Evolutionary conservation across 208 protist species (phyloP).

Genomic region (Acanthamoeba castellanii): DNA sequence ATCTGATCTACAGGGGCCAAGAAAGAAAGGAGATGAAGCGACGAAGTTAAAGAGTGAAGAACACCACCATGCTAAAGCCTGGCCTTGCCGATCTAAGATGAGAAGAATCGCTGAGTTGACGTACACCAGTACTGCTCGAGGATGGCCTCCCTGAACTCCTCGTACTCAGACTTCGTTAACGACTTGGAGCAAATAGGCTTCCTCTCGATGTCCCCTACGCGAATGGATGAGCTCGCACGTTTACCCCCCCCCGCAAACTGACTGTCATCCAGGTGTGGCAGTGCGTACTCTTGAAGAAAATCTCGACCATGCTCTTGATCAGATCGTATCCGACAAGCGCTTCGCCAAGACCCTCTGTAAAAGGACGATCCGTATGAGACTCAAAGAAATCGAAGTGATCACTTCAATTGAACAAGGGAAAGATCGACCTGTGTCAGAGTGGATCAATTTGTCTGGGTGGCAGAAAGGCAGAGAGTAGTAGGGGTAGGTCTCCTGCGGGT

Average conservation of each 20-base stretch:
- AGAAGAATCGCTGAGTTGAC: conserved; percentile 44
- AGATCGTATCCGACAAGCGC: conserved; percentile 79
- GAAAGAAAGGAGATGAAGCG: neutral
- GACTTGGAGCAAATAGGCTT: conserved; percentile 57
- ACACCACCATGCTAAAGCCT: neutral
- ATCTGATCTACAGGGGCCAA: conserved; percentile 76
- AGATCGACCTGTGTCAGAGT: conserved; percentile 81
- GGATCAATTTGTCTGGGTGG: conserved; percentile 74
- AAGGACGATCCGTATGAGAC: neutral
- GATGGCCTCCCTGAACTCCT: conserved; percentile 86
- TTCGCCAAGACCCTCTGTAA: conserved; percentile 76
- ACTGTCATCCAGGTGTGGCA: neutral
- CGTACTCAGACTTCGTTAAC: conserved; percentile 65
- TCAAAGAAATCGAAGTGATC: conserved; percentile 82
- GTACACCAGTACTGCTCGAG: conserved; percentile 89
- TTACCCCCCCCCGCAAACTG: neutral
- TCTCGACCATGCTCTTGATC: conserved; percentile 65
- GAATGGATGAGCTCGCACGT: neutral
- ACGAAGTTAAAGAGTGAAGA: conserved; percentile 19
- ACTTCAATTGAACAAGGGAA: conserved; percentile 86
- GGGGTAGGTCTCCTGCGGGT: conserved; percentile 96
- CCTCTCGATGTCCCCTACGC: neutral
- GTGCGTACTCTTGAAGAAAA: conserved; percentile 70
- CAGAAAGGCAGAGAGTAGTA: conserved; percentile 93
- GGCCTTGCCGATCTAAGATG: neutral